Evolutionary conservation across 495 filamentous ascomycete genomes (phyloP), one percentile per base, ranked within the genome.

Genomic region (Xylaria castorea): DNA sequence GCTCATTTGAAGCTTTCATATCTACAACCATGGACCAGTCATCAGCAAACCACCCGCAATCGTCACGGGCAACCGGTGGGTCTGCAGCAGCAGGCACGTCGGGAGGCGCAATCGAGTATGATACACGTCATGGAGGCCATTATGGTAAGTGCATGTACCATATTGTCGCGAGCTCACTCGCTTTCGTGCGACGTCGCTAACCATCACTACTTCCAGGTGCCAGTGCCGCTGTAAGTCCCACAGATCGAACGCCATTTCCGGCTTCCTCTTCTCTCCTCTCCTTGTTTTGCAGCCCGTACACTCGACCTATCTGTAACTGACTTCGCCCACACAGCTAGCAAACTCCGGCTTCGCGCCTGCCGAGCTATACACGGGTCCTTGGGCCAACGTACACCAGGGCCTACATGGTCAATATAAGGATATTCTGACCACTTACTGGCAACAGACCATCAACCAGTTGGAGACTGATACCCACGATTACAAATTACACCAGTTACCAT

Each of bases 341-440:
- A 89, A 90, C 55, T 89, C 92, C 83, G 93, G 93, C 67, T 93
- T 92, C 81, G 92, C 92, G 58, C 94, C 94, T 36, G 90, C 94
- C 50, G 93, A 97, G 75, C 86, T 97, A 73, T 98, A 97, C 81
- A 93, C 92, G 6, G 95, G 95, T 9, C 91, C 94, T 66, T 99
- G 97, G 94, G 91, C 93, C 78, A 99, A 99, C 86, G 94, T 97
- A 85, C 97, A 96, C 78, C 96, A 99, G 88, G 96, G 96, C 61
- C 90, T 99, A 53, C 92, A 91, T 73, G 96, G 95, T 68, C 91
- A 91, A 57, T 97, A 97, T 80, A 94, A 95, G 79, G 96, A 98
- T 79, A 97, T 98, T 78, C 88, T 98, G 74, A 97, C 95, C 53
- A 97, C 95, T 16, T 99, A 98, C 84, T 99, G 96, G 96, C 97